These are phyloP conservation scores for Penicillium ucsense DNA, from an alignment of 495 filamentous ascomycete genomes.

Conservation along the genomic window DNA sequence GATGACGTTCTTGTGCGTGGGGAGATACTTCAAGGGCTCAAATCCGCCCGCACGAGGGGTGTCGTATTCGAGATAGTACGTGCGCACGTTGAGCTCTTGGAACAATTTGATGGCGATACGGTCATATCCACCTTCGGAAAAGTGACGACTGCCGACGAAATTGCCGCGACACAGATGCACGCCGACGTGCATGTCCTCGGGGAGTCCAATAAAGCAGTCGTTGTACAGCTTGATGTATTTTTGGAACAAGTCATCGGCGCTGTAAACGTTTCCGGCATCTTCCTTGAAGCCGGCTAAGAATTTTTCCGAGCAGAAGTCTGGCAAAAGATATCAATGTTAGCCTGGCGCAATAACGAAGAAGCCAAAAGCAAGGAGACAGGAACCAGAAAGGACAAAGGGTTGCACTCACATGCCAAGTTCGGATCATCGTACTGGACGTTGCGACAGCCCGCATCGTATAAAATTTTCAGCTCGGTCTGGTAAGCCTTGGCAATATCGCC, in stretches of 20 bases:
- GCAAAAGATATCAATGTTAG: neutral
- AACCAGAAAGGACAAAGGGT: no score
- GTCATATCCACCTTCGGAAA: conserved; percentile 74
- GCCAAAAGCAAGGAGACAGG: no score
- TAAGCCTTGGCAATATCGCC: conserved; percentile 66
- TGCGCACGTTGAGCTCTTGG: conserved; percentile 62
- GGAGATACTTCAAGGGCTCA: conserved; percentile 64
- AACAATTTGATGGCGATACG: conserved; percentile 73
- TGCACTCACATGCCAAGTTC: conserved; percentile 57
- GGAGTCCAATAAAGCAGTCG: conserved; percentile 52
- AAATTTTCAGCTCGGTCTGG: conserved; percentile 51
- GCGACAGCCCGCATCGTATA: conserved; percentile 59
- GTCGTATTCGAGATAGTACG: conserved; percentile 81
- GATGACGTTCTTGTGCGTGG: conserved; percentile 65
- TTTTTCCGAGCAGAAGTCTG: conserved; percentile 70
- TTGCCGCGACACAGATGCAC: conserved; percentile 77
- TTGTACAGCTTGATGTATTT: conserved; percentile 73
- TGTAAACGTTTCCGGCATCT: conserved; percentile 46
- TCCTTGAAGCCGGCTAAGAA: conserved; percentile 60
- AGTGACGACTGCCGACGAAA: conserved; percentile 68
- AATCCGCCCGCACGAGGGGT: conserved; percentile 67
- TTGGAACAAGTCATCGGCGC: conserved; percentile 55
- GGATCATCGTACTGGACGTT: conserved; percentile 73
- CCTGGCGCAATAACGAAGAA: neutral
- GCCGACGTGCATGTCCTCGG: conserved; percentile 63